Conservation (phyloP, 257 asterid species). For the Solanum arcanum region DNA sequence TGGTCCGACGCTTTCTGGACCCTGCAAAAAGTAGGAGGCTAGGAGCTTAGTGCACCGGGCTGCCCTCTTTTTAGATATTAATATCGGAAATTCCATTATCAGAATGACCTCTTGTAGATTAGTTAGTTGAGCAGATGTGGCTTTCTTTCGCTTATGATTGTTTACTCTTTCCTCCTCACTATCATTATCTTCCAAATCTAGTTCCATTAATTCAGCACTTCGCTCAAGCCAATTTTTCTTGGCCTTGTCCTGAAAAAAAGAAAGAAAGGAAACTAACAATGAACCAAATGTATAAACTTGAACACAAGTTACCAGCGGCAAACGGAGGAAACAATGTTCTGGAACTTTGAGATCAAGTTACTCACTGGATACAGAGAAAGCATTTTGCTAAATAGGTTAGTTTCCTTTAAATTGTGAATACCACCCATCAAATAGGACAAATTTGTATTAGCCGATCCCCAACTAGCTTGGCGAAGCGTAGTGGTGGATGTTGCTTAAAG, state of each 20-base stretch:
- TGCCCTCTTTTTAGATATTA: not conserved
- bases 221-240: constrained; percentile 72
- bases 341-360: not conserved
- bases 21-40: not conserved
- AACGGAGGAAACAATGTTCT: not conserved
- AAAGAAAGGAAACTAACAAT: not conserved
- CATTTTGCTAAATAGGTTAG: not conserved
- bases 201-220: constrained; percentile 70
- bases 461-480: not conserved
- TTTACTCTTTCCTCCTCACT: constrained; percentile 88
- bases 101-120: constrained; percentile 65
- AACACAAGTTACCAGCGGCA: not conserved
- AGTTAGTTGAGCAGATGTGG: constrained; percentile 49
- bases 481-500: not conserved
- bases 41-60: not conserved
- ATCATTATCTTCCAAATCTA: constrained; percentile 66
- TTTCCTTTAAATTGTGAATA: not conserved
- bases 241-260: constrained; percentile 60
- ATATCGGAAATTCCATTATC: not conserved
- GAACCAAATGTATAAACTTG: not conserved
- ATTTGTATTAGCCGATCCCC: not conserved
- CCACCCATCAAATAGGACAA: not conserved
- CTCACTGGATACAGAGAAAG: not conserved
- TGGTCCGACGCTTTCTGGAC: not conserved
- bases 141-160: constrained; percentile 50